These are phyloP conservation scores for Paradendryphiella salina DNA, from an alignment of 2,329 filamentous ascomycete genomes.

Conservation along the genomic window DNA sequence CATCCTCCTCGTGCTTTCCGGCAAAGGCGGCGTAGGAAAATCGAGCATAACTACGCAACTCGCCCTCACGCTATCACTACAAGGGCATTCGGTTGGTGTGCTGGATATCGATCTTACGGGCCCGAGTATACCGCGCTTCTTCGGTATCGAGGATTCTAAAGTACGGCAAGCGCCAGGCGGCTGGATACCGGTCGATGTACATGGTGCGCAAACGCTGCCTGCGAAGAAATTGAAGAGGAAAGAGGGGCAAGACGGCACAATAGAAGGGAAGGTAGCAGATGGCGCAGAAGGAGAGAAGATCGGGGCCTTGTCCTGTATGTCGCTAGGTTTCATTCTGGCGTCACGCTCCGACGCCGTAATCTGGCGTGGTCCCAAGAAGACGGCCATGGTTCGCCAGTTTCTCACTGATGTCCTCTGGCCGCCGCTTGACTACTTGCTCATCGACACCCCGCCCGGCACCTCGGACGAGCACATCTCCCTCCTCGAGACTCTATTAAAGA, in stretches of 20 bases:
- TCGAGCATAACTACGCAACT: conserved; percentile 97
- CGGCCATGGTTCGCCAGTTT: conserved; percentile 97
- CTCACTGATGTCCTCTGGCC: conserved; percentile 88
- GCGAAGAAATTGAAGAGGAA: conserved; percentile 13
- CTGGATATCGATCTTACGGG: conserved; percentile 96
- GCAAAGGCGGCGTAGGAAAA: conserved; percentile 97
- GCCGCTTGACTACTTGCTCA: conserved; percentile 83
- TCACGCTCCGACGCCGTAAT: conserved; percentile 88
- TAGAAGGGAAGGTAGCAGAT: not conserved
- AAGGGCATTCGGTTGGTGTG: conserved; percentile 87
- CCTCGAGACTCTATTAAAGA: conserved; percentile 72
- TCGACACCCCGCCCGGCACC: conserved; percentile 95
- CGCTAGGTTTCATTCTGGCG: conserved; percentile 84
- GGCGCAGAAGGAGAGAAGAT: conserved; percentile 42
- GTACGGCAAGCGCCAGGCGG: conserved; percentile 89
- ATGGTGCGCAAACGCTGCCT: conserved; percentile 56
- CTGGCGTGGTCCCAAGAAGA: conserved; percentile 98
- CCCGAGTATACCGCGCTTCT: conserved; percentile 92
- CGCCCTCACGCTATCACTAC: conserved; percentile 81
- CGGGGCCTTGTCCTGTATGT: conserved; percentile 81
- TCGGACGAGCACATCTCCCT: conserved; percentile 97
- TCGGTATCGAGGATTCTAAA: conserved; percentile 84
- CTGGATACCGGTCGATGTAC: conserved; percentile 87
- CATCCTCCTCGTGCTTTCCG: conserved; percentile 83
- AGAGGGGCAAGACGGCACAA: not conserved